These are phyloP conservation scores for Magnaporthiopsis poae DNA, from an alignment of 2,329 filamentous ascomycete genomes.

Conservation along the genomic window DNA sequence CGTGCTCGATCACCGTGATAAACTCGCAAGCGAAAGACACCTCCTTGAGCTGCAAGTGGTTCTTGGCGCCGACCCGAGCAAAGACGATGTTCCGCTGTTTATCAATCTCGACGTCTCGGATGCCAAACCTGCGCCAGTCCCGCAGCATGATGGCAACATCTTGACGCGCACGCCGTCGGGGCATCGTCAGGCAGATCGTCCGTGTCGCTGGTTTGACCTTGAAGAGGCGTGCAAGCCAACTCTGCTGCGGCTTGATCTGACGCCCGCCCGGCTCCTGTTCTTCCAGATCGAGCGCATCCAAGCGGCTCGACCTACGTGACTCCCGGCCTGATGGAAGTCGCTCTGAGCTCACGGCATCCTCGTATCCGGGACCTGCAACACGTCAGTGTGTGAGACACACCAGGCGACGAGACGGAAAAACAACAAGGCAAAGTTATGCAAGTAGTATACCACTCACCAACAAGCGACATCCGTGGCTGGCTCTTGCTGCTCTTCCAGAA, in stretches of 20 bases:
- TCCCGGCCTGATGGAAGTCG: conserved; percentile 15
- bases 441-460: conserved; percentile 25
- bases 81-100: conserved; percentile 71
- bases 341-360: conserved; percentile 21
- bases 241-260: conserved; percentile 60
- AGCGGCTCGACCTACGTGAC: conserved; percentile 14
- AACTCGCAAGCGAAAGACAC: conserved; percentile 82
- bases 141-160: conserved; percentile 66
- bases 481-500: conserved; percentile 44
- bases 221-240: conserved; percentile 83
- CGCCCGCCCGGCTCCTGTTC: conserved; percentile 33
- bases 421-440: not conserved
- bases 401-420: not conserved
- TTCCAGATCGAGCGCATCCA: conserved; percentile 14
- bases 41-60: conserved; percentile 72
- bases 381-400: not conserved
- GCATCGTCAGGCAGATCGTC: conserved; percentile 64
- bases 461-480: conserved; percentile 33
- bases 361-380: conserved; percentile 22
- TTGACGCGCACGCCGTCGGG: conserved; percentile 62
- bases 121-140: conserved; percentile 75
- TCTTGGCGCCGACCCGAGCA: conserved; percentile 63
- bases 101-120: conserved; percentile 68
- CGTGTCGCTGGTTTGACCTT: conserved; percentile 74
- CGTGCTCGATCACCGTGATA: conserved; percentile 81